Base-by-base conservation (phyloP, 176 grass and related monocot species). In the Elymus sibiricus region DNA sequence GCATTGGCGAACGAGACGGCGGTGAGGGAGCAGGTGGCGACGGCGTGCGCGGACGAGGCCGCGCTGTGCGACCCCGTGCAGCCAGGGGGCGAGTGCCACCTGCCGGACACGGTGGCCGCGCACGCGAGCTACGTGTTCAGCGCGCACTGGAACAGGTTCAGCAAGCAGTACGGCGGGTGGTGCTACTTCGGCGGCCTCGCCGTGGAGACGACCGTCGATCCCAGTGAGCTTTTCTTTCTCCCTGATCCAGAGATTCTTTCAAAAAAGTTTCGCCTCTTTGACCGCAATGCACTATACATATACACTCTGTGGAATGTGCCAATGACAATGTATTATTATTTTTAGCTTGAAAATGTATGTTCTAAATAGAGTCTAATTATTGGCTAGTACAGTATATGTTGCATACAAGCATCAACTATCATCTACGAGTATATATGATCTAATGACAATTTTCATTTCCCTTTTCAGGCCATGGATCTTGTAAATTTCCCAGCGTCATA, bases 141-240 rank as follows among this genome's bases (percentile, higher is more conserved):
- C 65, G 85, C 86, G 32, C 88, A 93, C 75, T 96, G 94, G 94
- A 90, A 91, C 78, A 85, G 24, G 82, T 93, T 93, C 84, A 86
- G 88, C 47, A 73, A 86, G 83, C 80, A 84, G 42, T 76, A 80
- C 67, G 91, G 94, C 37, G 89, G 78, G 4, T 84, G 88, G 22
- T 96, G 94, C 87, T 91, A 88, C 89, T 96, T 93, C 60, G 60
- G 22, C 17, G 94, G 89, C 32, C 79, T 90, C 22, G 94, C 89
- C 10, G 68, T 81, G 3, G 86, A 93, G 84, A 96, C 94, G 35
- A 73, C 84, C 27, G 61, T 66, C 8, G 84, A 96, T 76, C 91
- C 91, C 10, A 91, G 89, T 95, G 60, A 91, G 87, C 53, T 40
- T 14, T 56, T 62, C 32, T 49, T 11, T 37, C 70, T 2, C 38